phyloP scores from a whole-genome alignment of 169 alveolate genomes.

The Eimeria praecox region DNA sequence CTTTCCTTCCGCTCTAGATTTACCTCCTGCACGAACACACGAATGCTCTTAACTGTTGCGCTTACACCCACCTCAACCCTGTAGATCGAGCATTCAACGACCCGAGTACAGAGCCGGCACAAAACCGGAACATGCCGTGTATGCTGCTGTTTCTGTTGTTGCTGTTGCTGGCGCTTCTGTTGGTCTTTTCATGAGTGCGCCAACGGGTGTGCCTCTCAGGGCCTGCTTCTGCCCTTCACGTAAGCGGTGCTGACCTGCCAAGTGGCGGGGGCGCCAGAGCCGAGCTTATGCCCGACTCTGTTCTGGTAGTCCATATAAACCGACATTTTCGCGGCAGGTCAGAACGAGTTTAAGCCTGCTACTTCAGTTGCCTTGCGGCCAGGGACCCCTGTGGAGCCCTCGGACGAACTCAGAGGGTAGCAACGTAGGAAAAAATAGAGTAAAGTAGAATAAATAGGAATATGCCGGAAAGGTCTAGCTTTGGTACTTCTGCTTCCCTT shows the following conservation, averaged over 20 bases:
- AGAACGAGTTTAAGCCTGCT: background rate
- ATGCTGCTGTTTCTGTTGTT: background rate
- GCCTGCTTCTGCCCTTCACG: too few relatives aligned
- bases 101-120: background rate
- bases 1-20: constrained; percentile 98
- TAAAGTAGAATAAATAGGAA: background rate
- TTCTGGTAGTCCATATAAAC: constrained; percentile 96
- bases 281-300: constrained; percentile 98
- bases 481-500: background rate
- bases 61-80: background rate
- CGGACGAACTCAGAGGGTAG: background rate
- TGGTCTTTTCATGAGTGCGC: background rate
- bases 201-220: background rate
- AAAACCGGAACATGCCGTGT: background rate
- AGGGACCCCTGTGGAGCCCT: background rate
- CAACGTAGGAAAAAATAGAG: background rate
- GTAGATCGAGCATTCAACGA: background rate
- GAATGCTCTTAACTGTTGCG: background rate
- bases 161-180: constrained; percentile 22
- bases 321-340: constrained; percentile 82
- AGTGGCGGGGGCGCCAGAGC: constrained; percentile 98
- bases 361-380: background rate
- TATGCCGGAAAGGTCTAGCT: background rate
- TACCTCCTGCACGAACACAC: constrained; percentile 85
- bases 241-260: constrained; percentile 86